Evolutionary conservation across 2,329 filamentous ascomycete genomes (phyloP), one percentile per base, ranked within the genome.

Genomic region (Neocatenulostroma microsporum): DNA sequence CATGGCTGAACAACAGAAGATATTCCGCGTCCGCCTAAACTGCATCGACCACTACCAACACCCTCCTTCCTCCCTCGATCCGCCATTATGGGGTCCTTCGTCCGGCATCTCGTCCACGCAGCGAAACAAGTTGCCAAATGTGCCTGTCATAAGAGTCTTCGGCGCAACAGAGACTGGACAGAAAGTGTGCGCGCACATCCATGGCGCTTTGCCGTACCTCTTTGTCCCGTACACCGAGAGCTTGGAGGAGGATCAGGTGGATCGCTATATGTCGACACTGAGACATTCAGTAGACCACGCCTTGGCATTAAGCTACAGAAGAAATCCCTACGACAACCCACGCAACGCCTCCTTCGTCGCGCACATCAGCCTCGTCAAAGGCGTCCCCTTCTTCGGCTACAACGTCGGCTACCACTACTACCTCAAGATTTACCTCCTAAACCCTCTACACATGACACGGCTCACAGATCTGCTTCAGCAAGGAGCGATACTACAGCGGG

Each of bases 21-120:
- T 27, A 33, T 96, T 98, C 66, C 82, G 84, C 51, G 79, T 98
- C 58, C 83, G 88, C 52, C 70, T 98, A 56, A 95, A 98, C 61
- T 94, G 86, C 67, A 81, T 98, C 66, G 91, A 98, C 63, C 81
- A 91, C 61, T 98, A 96, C 61, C 87, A 94, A 64, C 76, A 80
- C 26, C 70, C 70, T 9, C 83, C 87, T 13, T 84, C 86, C 34
- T 72, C 73, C 48, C 81, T 91, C 59, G 88, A 96, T 62, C 86
- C 88, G 45, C 73, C 77, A 44, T 71, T 95, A 47, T 60, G 49
- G 48, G 58, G 57, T 5, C 39, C 50, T 10, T 34, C 42, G 3
- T 77, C 81, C 44, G n/a, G n/a, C n/a, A 78, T 76, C 49, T 74
- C 77, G 57, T 66, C 77, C 47, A 73, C 67, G 18, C 69, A 67